Evolutionary conservation across 2,329 filamentous ascomycete genomes (phyloP), one percentile per base, ranked within the genome.

Genomic region (Xylariaceae sp.): DNA sequence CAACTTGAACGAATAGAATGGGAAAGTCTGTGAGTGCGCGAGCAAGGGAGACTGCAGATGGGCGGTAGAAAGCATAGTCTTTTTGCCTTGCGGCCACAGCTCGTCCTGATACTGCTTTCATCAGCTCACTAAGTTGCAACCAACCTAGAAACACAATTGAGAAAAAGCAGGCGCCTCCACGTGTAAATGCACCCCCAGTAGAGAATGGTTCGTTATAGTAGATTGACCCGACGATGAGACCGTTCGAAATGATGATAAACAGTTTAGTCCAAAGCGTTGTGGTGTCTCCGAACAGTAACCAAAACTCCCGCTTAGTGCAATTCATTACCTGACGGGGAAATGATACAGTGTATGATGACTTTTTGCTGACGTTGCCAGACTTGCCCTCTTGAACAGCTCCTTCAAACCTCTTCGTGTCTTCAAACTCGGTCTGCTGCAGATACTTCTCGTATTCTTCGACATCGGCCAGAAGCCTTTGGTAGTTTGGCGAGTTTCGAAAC

Each of bases 91-190:
- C 73, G 14, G 79, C 73, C 16, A 95, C 86, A 0, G 80, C 80
- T 53, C 91, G 82, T 4, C 90, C 88, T 47, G 84, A 83, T 7
- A 94, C 87, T 40, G 89, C 90, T 62, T 88, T 88, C 82, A 90
- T 91, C 51, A 93, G 79, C 71, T 96, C 91, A 0, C 87, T 85
- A 44, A 96, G 76, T 58, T 93, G 90, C 4, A 95, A 79, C 85
- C 90, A 73, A 0, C 78, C 75, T 44, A 81, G 75, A 65, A 86
- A 83, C n/a, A 87, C 57, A 3, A 83, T 73, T 2, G 80, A 71
- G 60, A 83, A 82, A 69, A 83, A 83, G 14, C 80, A 64, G 0
- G 75, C 69, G 14, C 81, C 79, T 19, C 79, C 78, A 0, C 79
- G 75, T 2, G 76, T 70, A 72, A 87, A 92, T 71, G 90, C 87